phyloP scores from a whole-genome alignment of 495 filamentous ascomycete genomes.

The Lasiosphaeriaceae sp. region DNA sequence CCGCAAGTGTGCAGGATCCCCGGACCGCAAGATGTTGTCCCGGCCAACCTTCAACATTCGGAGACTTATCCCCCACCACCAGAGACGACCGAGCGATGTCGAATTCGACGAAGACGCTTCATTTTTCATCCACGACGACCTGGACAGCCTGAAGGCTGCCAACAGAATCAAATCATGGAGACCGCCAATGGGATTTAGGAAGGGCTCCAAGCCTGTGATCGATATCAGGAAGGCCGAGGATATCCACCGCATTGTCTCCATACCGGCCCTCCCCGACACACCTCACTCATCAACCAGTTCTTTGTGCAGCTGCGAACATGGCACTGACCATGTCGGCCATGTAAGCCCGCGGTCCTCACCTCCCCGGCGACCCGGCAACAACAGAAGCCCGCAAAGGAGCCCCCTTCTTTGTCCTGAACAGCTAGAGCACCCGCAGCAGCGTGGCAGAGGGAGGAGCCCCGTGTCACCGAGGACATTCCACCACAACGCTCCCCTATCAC shows the following conservation, averaged over 20 bases:
- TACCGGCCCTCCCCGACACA: conserved; percentile 43
- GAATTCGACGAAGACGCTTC: conserved; percentile 32
- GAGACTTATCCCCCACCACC: conserved; percentile 37
- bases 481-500: conserved; percentile 7
- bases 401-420: conserved; percentile 25
- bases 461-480: background rate
- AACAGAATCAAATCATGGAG: conserved; percentile 27
- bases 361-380: conserved; percentile 13
- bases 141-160: conserved; percentile 16
- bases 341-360: conserved; percentile 22
- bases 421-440: conserved; percentile 15
- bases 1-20: background rate
- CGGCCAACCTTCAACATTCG: conserved; percentile 43
- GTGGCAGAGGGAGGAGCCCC: conserved; percentile 11
- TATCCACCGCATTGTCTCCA: conserved; percentile 33
- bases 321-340: conserved; percentile 11
- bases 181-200: conserved; percentile 22
- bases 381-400: conserved; percentile 21
- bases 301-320: conserved; percentile 41
- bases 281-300: conserved; percentile 46
- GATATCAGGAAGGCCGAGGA: conserved; percentile 37
- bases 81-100: conserved; percentile 21
- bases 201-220: conserved; percentile 34
- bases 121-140: conserved; percentile 25
- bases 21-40: conserved; percentile 36